These are phyloP conservation scores for Glycine soja DNA, from an alignment of 306 rosid genomes.

Conservation along the genomic window DNA sequence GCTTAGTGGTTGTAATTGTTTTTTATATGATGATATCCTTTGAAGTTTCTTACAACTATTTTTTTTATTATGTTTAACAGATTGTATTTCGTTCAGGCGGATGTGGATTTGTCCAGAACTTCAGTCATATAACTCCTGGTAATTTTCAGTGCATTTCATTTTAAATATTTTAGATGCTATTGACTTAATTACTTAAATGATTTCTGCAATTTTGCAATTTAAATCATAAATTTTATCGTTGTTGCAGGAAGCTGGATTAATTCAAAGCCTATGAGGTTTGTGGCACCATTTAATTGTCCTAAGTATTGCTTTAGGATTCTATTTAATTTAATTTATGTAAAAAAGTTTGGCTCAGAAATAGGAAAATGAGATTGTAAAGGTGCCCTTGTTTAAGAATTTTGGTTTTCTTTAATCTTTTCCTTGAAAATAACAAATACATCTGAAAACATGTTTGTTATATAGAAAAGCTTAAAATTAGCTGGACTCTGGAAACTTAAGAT, in stretches of 20 bases:
- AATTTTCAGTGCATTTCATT: conserved; percentile 29
- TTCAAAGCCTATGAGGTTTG: conserved; percentile 63
- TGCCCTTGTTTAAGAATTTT: background rate
- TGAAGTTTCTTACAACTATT: conserved; percentile 37
- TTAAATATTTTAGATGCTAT: background rate
- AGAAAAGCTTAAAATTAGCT: conserved; percentile 10
- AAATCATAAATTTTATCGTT: conserved; percentile 13
- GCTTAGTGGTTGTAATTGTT: no score
- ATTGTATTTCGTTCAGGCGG: conserved; percentile 55
- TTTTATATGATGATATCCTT: background rate
- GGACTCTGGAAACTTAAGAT: background rate
- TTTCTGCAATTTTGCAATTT: conserved; percentile 32
- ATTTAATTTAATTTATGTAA: background rate
- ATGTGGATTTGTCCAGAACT: conserved; percentile 54
- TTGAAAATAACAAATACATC: background rate
- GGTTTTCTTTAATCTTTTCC: background rate
- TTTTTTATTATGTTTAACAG: conserved; percentile 50
- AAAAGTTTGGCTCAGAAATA: conserved; percentile 9
- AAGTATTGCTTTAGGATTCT: conserved; percentile 17
- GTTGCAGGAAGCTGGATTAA: conserved; percentile 61
- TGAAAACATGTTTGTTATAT: conserved; percentile 15
- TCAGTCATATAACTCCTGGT: conserved; percentile 62
- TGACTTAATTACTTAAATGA: background rate
- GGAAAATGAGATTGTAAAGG: conserved; percentile 11
- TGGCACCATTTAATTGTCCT: conserved; percentile 23